Conservation (phyloP, 495 filamentous ascomycete genomes). For the Aspergillus bertholletiae region DNA sequence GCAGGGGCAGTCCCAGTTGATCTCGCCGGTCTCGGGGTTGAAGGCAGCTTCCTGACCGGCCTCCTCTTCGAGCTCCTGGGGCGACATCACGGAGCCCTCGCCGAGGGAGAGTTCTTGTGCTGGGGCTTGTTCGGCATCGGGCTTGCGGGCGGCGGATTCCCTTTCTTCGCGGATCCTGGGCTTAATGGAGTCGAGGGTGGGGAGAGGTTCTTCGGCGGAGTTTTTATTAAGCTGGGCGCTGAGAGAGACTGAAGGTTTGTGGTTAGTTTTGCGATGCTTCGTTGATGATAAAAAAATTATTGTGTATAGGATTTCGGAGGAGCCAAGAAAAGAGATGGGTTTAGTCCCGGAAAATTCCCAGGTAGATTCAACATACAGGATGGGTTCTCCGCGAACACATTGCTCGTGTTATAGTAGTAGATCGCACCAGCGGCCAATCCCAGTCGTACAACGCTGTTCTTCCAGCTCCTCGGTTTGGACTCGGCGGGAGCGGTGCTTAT, state of each 20-base stretch:
- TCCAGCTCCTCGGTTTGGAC: constrained; percentile 75
- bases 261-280: background rate
- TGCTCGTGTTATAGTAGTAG: constrained; percentile 91
- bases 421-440: constrained; percentile 72
- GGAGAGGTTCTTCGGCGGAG: constrained; percentile 25
- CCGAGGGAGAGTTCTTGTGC: constrained; percentile 14
- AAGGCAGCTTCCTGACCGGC: constrained; percentile 85
- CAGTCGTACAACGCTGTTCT: constrained; percentile 67
- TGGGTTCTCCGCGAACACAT: constrained; percentile 79
- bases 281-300: background rate
- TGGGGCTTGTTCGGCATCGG: constrained; percentile 7
- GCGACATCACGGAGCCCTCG: constrained; percentile 20
- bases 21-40: constrained; percentile 97
- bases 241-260: constrained; percentile 28
- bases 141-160: constrained; percentile 8
- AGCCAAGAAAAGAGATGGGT: background rate
- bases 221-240: constrained; percentile 22
- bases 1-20: constrained; percentile 99
- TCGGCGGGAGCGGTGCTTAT: constrained; percentile 64
- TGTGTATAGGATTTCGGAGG: background rate
- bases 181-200: constrained; percentile 46
- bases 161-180: constrained; percentile 37
- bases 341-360: constrained; percentile 3
- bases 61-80: constrained; percentile 71
- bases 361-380: constrained; percentile 54